Evolutionary conservation across 2,329 filamentous ascomycete species (phyloP).

Genomic region (Diplodia mutila): DNA sequence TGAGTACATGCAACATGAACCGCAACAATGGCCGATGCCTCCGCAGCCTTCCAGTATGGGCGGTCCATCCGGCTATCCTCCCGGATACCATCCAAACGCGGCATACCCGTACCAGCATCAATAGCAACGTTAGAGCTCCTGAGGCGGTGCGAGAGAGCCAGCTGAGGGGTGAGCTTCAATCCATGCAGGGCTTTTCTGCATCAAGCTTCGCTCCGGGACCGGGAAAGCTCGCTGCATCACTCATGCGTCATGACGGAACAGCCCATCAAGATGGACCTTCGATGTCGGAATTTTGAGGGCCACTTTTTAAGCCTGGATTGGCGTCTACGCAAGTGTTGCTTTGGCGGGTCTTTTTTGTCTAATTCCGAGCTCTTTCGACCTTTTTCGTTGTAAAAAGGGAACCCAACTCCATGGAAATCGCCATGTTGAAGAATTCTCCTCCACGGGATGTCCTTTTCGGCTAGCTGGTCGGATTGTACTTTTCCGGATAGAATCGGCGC

Average conservation of each 20-base stretch:
- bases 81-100: background rate
- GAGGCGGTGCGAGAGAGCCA: background rate
- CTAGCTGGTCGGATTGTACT: background rate
- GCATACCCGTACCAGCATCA: conserved; percentile 16
- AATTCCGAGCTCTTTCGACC: background rate
- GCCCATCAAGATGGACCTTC: background rate
- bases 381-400: background rate
- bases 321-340: background rate
- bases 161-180: background rate
- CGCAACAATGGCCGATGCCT: conserved; percentile 16
- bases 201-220: background rate
- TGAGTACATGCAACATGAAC: conserved; percentile 15
- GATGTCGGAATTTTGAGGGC: background rate
- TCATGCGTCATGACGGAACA: background rate
- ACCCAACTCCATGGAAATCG: background rate
- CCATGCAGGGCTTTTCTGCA: background rate
- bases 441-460: background rate
- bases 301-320: background rate
- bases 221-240: background rate
- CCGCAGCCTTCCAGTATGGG: background rate
- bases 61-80: conserved; percentile 5
- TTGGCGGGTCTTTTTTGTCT: background rate
- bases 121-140: background rate
- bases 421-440: background rate
- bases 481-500: background rate